These are phyloP conservation scores for Ceratobasidium sp. DNA, from an alignment of 1,284 basidiomycete species.

Conservation along the genomic window DNA sequence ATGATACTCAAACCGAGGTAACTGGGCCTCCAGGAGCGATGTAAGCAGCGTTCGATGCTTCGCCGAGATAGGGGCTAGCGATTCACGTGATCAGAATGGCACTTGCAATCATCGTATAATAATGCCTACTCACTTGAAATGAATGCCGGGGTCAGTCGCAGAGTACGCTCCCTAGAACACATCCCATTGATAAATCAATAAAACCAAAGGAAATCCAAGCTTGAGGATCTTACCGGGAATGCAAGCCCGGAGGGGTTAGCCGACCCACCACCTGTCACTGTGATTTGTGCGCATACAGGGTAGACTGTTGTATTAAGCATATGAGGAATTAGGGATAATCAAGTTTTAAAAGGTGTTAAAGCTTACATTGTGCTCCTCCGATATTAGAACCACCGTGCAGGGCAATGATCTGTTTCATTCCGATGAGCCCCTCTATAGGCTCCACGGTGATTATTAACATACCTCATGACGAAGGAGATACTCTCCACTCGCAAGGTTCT, in stretches of 20 bases:
- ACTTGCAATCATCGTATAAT: background rate
- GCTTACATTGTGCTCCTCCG: conserved; percentile 40
- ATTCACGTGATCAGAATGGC: background rate
- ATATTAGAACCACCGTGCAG: conserved; percentile 28
- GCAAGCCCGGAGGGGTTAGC: conserved; percentile 38
- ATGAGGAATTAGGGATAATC: too few relatives aligned
- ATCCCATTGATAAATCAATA: background rate
- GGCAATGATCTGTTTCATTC: conserved; percentile 25
- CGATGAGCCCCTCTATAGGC: background rate
- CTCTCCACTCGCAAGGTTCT: conserved; percentile 34
- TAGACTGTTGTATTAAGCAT: too few relatives aligned
- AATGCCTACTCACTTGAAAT: conserved; percentile 14
- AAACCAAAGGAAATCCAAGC: too few relatives aligned
- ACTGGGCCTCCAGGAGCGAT: conserved; percentile 33
- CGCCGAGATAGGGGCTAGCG: conserved; percentile 38
- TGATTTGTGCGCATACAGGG: conserved; percentile 41
- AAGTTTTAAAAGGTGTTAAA: too few relatives aligned
- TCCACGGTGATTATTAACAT: too few relatives aligned
- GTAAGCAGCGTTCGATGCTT: conserved; percentile 33
- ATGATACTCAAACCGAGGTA: conserved; percentile 15
- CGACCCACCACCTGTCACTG: conserved; percentile 39
- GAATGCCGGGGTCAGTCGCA: conserved; percentile 33
- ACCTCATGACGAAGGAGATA: conserved; percentile 35
- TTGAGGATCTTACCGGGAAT: conserved; percentile 35
- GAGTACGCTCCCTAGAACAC: conserved; percentile 31